Conservation (phyloP, 768 basidiomycete genomes). For the Pisolithus sp. region DNA sequence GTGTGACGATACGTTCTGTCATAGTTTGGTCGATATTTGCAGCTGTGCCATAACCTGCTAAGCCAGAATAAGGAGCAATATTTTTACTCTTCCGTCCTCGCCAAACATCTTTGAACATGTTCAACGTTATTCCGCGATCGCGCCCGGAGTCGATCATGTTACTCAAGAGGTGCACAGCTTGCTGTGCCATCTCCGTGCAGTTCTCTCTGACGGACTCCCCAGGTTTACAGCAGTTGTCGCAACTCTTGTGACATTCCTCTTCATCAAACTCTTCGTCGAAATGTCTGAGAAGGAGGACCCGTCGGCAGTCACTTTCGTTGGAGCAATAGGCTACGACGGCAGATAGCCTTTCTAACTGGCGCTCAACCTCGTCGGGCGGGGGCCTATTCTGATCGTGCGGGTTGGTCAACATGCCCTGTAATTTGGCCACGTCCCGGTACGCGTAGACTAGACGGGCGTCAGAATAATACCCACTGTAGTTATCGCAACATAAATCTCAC, state of each 20-base stretch:
- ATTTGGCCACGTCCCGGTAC: constrained; percentile 48
- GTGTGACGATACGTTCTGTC: constrained; percentile 59
- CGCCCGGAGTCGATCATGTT: constrained; percentile 34
- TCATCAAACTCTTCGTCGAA: constrained; percentile 80
- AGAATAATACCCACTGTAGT: background rate
- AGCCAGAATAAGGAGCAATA: constrained; percentile 40
- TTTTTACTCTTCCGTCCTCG: constrained; percentile 49
- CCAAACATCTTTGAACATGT: constrained; percentile 56
- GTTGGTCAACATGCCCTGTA: constrained; percentile 57
- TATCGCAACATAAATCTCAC: constrained; percentile 38
- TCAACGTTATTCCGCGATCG: constrained; percentile 48
- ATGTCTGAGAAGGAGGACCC: constrained; percentile 80
- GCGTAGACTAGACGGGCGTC: constrained; percentile 50
- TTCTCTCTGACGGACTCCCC: constrained; percentile 44
- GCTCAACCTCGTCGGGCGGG: constrained; percentile 51
- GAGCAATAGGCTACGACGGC: constrained; percentile 75
- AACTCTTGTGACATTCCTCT: constrained; percentile 56
- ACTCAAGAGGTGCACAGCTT: constrained; percentile 54
- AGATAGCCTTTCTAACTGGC: constrained; percentile 57
- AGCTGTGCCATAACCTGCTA: constrained; percentile 50
- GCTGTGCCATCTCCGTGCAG: constrained; percentile 51
- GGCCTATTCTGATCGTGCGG: constrained; percentile 31
- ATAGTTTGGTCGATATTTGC: constrained; percentile 44
- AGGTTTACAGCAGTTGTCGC: constrained; percentile 75
- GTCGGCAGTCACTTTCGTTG: constrained; percentile 81